These are phyloP conservation scores for Cryptosporidium parvum DNA, from an alignment of 169 alveolate species.

Conservation along the genomic window DNA sequence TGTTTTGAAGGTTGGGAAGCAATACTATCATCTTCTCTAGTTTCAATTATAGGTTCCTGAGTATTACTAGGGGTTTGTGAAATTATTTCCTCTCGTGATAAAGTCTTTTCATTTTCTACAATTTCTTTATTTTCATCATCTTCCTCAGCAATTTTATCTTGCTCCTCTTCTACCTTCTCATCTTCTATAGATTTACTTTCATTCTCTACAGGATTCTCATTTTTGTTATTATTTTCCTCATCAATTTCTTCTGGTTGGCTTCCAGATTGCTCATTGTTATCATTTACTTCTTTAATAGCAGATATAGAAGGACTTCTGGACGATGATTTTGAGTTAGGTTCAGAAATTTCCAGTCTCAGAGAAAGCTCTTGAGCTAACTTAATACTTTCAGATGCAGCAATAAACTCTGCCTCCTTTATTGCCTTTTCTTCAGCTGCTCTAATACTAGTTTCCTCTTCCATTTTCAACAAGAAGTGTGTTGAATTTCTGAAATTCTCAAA, in stretches of 20 bases:
- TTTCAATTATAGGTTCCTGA: conserved; percentile 25
- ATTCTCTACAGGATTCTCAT: neutral
- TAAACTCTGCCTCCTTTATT: conserved; percentile 52
- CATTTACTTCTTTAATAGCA: neutral
- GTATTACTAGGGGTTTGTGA: neutral
- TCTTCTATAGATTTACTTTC: neutral
- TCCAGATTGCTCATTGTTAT: neutral
- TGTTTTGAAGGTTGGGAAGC: neutral
- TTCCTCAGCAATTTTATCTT: neutral
- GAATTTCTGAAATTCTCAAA: neutral
- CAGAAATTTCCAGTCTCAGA: conserved; percentile 31
- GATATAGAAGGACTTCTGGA: conserved; percentile 26
- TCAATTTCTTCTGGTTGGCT: neutral
- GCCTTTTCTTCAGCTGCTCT: conserved; percentile 53
- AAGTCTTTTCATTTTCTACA: neutral
- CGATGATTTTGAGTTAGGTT: conserved; percentile 12
- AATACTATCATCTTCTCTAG: conserved; percentile 2
- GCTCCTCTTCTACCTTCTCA: neutral
- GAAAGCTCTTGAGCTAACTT: conserved; percentile 52
- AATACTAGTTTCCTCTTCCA: neutral
- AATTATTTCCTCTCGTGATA: neutral
- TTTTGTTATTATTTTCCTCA: neutral
- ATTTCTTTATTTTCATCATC: neutral
- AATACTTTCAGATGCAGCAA: conserved; percentile 52
- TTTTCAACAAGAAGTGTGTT: neutral